phyloP scores from a whole-genome alignment of 2,329 filamentous ascomycete genomes.

The Fragosphaeria purpurea region DNA sequence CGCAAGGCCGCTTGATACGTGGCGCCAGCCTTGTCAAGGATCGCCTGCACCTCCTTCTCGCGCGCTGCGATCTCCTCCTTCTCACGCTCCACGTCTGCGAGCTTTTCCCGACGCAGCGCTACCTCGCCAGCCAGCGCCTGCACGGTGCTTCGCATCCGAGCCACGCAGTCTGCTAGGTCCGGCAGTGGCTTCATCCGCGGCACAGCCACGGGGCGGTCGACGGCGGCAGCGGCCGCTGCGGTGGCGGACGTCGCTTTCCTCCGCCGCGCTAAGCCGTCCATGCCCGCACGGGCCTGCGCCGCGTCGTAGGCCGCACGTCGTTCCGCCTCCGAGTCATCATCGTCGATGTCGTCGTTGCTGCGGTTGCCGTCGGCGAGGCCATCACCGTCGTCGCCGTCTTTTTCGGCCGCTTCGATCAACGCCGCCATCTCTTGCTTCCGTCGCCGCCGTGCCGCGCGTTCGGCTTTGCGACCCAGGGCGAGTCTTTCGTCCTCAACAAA shows the following conservation, averaged over 20 bases:
- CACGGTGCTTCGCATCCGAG: constrained; percentile 51
- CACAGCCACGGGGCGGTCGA: constrained; percentile 19
- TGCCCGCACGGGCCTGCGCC: constrained; percentile 76
- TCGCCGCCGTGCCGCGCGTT: constrained; percentile 56
- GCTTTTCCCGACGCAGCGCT: constrained; percentile 47
- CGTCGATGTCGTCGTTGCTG: constrained; percentile 52
- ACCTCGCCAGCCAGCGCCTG: constrained; percentile 54
- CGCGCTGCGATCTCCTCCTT: constrained; percentile 56
- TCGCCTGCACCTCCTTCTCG: constrained; percentile 68
- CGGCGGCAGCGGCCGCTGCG: constrained; percentile 19
- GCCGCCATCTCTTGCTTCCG: constrained; percentile 72
- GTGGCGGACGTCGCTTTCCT: constrained; percentile 11
- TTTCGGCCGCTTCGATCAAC: constrained; percentile 72
- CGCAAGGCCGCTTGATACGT: constrained; percentile 40
- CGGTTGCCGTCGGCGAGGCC: constrained; percentile 54
- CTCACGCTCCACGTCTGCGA: constrained; percentile 59
- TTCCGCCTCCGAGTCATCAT: constrained; percentile 60
- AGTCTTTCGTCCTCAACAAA: constrained; percentile 80
- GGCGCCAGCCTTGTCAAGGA: constrained; percentile 72
- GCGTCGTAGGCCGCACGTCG: constrained; percentile 76
- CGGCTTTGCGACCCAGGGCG: constrained; percentile 67
- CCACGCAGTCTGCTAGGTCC: constrained; percentile 56
- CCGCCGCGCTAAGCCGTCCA: constrained; percentile 56
- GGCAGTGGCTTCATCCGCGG: constrained; percentile 72
- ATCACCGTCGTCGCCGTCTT: constrained; percentile 29